Evolutionary conservation across 2,329 filamentous ascomycete genomes (phyloP).

Genomic region (Bipolaris zeicola): DNA sequence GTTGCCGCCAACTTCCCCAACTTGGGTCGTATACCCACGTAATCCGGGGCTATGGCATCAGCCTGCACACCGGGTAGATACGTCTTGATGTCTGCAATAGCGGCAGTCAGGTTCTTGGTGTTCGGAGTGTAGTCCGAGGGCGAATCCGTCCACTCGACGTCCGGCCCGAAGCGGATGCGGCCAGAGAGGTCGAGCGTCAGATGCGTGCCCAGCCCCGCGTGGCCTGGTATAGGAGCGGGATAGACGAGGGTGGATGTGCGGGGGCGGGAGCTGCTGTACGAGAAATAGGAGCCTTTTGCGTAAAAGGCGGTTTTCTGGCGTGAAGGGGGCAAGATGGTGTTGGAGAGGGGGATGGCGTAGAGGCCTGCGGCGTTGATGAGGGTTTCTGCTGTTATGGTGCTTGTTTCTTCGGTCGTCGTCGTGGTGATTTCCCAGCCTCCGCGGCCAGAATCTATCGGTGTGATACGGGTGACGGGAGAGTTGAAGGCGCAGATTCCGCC

Average conservation of each 20-base stretch:
- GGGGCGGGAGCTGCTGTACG: slow-evolving; percentile 71
- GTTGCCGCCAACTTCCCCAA: slow-evolving; percentile 67
- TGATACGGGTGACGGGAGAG: slow-evolving; percentile 67
- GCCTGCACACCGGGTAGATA: slow-evolving; percentile 79
- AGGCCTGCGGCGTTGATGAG: slow-evolving; percentile 88
- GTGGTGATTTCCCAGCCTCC: slow-evolving; percentile 73
- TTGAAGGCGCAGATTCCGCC: slow-evolving; percentile 77
- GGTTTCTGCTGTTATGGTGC: slow-evolving; percentile 72
- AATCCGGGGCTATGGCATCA: slow-evolving; percentile 74
- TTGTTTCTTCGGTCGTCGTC: slow-evolving; percentile 44
- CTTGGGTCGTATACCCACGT: slow-evolving; percentile 92
- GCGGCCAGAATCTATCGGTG: slow-evolving; percentile 58
- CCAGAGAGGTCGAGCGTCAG: slow-evolving; percentile 88
- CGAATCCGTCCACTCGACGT: slow-evolving; percentile 87
- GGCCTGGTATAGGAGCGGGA: slow-evolving; percentile 80
- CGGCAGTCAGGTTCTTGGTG: slow-evolving; percentile 65
- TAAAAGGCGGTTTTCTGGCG: slow-evolving; percentile 70
- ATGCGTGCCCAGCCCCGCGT: slow-evolving; percentile 88
- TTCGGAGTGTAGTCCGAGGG: slow-evolving; percentile 74
- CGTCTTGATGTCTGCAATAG: slow-evolving; percentile 73
- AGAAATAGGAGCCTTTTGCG: slow-evolving; percentile 96
- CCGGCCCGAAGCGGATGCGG: slow-evolving; percentile 87
- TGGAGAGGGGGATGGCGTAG: slow-evolving; percentile 75
- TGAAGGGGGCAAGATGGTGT: slow-evolving; percentile 71
- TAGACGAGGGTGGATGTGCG: slow-evolving; percentile 78